phyloP scores from a whole-genome alignment of 495 filamentous ascomycete species.

The Annulohypoxylon stygium region DNA sequence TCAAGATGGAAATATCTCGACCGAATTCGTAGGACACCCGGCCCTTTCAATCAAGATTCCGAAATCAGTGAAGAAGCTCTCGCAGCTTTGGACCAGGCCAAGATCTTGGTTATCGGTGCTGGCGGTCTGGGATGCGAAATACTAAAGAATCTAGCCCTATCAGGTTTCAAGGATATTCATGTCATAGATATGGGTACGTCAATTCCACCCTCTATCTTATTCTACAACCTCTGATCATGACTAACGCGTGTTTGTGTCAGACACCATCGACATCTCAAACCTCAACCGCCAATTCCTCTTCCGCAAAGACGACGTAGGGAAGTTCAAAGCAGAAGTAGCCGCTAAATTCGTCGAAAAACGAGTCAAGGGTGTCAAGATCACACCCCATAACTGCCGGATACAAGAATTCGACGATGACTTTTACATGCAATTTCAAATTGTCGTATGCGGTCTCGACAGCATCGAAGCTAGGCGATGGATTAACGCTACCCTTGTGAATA shows the following conservation, averaged over 20 bases:
- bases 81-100: constrained; percentile 70
- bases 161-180: constrained; percentile 96
- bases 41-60: constrained; percentile 79
- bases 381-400: constrained; percentile 91
- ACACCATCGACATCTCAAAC: constrained; percentile 98
- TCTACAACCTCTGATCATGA: constrained; percentile 26
- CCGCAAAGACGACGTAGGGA: constrained; percentile 90
- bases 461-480: constrained; percentile 99
- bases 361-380: constrained; percentile 91
- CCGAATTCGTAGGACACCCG: constrained; percentile 76
- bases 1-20: constrained; percentile 79
- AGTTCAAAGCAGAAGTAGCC: constrained; percentile 92
- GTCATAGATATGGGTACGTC: constrained; percentile 92
- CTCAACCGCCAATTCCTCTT: constrained; percentile 99
- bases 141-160: constrained; percentile 94
- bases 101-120: constrained; percentile 86
- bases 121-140: constrained; percentile 98
- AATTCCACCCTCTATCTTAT: not conserved
- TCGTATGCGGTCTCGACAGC: constrained; percentile 97
- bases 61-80: constrained; percentile 76
- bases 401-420: constrained; percentile 98
- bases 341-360: constrained; percentile 90
- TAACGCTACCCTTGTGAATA: constrained; percentile 89
- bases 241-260: constrained; percentile 54
- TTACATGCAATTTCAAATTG: constrained; percentile 95